Evolutionary conservation across 805 yeast species (phyloP), one percentile per base, ranked within the genome.

Genomic region (Yamadazyma scolyti): DNA sequence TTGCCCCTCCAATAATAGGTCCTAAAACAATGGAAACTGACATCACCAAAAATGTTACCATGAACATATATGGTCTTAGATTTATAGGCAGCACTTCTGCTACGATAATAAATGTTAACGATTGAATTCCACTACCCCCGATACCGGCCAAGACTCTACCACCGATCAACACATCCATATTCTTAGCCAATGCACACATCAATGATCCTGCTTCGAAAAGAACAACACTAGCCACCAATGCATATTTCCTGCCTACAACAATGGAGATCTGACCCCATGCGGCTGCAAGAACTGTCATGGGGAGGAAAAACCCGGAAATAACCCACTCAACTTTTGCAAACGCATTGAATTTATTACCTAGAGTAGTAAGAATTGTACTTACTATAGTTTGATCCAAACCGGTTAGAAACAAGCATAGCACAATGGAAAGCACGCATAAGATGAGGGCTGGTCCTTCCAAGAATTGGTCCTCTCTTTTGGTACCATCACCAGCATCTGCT

Each of bases 1-100:
- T 70, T 0, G 75, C 77, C 27, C 86, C 86, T 9, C 86, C 86
- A 14, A 80, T 48, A 13, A 77, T 51, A 0, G 87, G 86, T 1
- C 86, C 87, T 12, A 65, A 41, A 5, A 73, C 74, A 3, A 74
- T 61, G 1, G 79, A 68, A 5, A 71, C 50, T 0, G 73, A 69
- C 47, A 67, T 74, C 1, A 62, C 56, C 10, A 56, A 43, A 2
- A 68, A 65, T n/a, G 62, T 40, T 4, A 54, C 33, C 5, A 63
- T 53, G 44, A 63, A 50, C 3, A 56, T 47, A 25, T 61, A 32
- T 0, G 73, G 56, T 34, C 71, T 51, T 25, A 48, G 52, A 23
- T 56, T 41, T 15, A 61, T 58, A 1, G 56, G 54, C 5, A 58
- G 48, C 7, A 57, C 43, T 37, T 61, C 68, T 12, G 58, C 39